These are phyloP conservation scores for Nemania sp. DNA, from an alignment of 2,329 filamentous ascomycete species.

Conservation along the genomic window DNA sequence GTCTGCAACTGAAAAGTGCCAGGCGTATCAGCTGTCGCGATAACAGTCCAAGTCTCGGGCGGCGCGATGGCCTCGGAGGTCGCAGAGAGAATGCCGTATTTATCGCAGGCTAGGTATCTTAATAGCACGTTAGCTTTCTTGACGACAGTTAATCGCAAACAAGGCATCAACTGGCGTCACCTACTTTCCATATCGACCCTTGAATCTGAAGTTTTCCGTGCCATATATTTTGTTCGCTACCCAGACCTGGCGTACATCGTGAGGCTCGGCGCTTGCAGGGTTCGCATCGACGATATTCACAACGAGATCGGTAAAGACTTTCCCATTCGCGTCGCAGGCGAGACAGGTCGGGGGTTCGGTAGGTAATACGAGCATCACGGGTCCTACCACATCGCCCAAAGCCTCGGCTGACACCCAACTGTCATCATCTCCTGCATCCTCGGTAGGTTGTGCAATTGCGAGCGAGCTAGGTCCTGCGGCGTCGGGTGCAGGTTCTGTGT, in stretches of 20 bases:
- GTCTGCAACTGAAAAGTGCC: conserved; percentile 78
- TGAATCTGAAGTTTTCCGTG: conserved; percentile 81
- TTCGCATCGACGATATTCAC: conserved; percentile 90
- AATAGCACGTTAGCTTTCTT: conserved; percentile 19
- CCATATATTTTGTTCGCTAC: conserved; percentile 83
- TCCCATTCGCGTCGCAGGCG: conserved; percentile 83
- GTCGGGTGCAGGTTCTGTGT: conserved; percentile 39
- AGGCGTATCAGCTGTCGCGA: conserved; percentile 66
- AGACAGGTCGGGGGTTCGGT: conserved; percentile 74
- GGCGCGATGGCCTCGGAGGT: conserved; percentile 80
- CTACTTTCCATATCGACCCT: conserved; percentile 85
- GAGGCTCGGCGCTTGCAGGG: conserved; percentile 84
- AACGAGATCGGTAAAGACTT: conserved; percentile 78
- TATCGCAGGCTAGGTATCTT: conserved; percentile 86
- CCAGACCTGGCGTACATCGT: conserved; percentile 96
- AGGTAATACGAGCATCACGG: conserved; percentile 80
- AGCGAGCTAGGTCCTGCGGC: conserved; percentile 44
- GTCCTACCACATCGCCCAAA: conserved; percentile 75
- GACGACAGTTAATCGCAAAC: neutral
- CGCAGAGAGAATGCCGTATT: conserved; percentile 77
- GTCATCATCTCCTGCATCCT: conserved; percentile 67
- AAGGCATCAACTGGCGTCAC: conserved; percentile 31
- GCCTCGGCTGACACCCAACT: conserved; percentile 88
- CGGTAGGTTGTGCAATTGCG: conserved; percentile 37
- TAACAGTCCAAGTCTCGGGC: conserved; percentile 78